Base-by-base conservation (phyloP, 495 filamentous ascomycete genomes). In the Tricharina praecox region DNA sequence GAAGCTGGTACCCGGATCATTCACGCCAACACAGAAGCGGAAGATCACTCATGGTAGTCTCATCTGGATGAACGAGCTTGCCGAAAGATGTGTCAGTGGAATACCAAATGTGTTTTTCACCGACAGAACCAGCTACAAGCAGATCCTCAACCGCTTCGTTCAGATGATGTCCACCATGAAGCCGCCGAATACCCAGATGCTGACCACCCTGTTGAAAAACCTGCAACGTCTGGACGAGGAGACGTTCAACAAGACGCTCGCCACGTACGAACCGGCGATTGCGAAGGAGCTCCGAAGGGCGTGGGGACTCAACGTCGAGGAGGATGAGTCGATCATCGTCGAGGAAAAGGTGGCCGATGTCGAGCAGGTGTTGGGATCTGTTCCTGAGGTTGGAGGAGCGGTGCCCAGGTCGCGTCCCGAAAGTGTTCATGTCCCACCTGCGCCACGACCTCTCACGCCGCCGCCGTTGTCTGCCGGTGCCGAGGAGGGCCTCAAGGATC, bases 301-400 rank as follows among this genome's bases (percentile, higher is more conserved):
- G 9, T 61, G 58, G 58, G 58, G 58, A 20, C 44, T 54, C 23
- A 53, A 45, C 41, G 45, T 58, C 11, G 58, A 61, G 21, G 58
- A 61, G 18, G 53, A 61, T 20, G 56, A 56, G 19, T 38, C 47
- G 9, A 48, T 56, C 15, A 21, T 56, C 23, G 48, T 50, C 28
- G 58, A 61, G 45, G 58, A 61, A 44, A 61, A 54, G 24, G 58
- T 61, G 46, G 58, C 58, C 15, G 53, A 61, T 26, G 58, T 61
- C n/a, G 53, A 54, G 18, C 50, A 61, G 23, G 58, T 61, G 28
- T 38, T 61, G 25, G 58, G 58, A 3, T 50, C 50, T 19, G 58
- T 60, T 23, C 58, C 58, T 7, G 42, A 51, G 24, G 59, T 60
- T 38, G 50, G 53, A 8, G 49, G 53, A 30, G n/a, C 33, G 1